Base-by-base conservation (phyloP, 768 basidiomycete species). In the Fomitopsis serialis region DNA sequence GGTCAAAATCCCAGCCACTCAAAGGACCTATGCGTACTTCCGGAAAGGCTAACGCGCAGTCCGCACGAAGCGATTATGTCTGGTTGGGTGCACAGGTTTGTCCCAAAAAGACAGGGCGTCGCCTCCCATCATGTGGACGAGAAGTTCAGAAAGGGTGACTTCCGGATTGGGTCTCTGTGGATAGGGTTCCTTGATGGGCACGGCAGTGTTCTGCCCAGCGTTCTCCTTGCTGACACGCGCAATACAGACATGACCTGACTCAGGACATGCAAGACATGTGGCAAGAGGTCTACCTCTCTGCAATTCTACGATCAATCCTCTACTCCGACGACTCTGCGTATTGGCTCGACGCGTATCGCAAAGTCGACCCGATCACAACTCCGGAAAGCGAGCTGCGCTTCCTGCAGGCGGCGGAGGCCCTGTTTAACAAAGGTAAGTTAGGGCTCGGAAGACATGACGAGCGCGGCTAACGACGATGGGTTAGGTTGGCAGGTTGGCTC, bases 401-500 rank as follows among this genome's bases (percentile, higher is more conserved):
- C 64, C 74, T 99, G 7, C 85, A 93, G 58, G 91, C 92, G 0
- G 89, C 92, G 2, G 97, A 98, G 63, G 81, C 81, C 0, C 71
- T 96, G 34, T 98, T 98, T 62, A 70, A 81, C 65, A 94, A 96
- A 70, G 94, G 93, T 84, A 27, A 5, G 70, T 63, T 27, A 2
- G 56, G 23, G 29, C 24, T 35, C 13, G 13, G 21, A 2, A 17
- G 10, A 15, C 42, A 45, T 25, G 21, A 40, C 34, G 1, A 24
- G 22, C 25, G 45, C 27, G 43, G 13, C 29, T 53, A 11, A 42
- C 34, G 4, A 29, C 15, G 11, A 34, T 27, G 52, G 35, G 12
- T 12, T 42, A 95, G 94, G 96, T 32, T 98, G 97, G 97, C 95
- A 97, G 65, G 89, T 98, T 8, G 97, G 96, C 2, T 97, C 94